phyloP scores from a whole-genome alignment of 2,329 filamentous ascomycete genomes.

The Chaetomium sp. region DNA sequence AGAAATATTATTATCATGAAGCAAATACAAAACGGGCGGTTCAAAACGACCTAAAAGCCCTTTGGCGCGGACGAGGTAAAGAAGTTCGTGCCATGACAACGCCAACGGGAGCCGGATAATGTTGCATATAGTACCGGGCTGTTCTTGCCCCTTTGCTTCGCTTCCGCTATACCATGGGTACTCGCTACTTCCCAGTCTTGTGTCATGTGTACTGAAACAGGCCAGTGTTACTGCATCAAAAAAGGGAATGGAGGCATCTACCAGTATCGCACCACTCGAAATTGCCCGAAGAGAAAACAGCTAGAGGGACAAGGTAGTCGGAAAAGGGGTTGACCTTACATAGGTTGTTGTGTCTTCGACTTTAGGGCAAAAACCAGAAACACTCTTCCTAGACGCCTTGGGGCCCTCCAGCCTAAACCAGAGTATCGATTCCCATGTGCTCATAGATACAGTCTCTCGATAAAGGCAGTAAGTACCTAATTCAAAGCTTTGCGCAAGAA shows the following conservation, averaged over 20 bases:
- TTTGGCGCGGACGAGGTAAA: not conserved
- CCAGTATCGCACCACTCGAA: not conserved
- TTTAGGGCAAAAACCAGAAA: not conserved
- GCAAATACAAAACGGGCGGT: not conserved
- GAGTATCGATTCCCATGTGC: constrained; percentile 10
- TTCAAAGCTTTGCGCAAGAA: constrained; percentile 3
- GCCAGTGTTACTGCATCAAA: not conserved
- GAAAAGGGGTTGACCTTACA: not conserved
- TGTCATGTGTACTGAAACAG: not conserved
- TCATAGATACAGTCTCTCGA: constrained; percentile 24
- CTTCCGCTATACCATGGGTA: not conserved
- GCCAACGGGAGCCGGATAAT: not conserved
- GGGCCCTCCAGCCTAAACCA: not conserved
- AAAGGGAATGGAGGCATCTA: not conserved
- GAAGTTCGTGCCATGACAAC: too few relatives aligned
- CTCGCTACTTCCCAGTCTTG: not conserved
- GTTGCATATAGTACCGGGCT: not conserved
- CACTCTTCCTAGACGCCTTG: too few relatives aligned
- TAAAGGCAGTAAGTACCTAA: not conserved
- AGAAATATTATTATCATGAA: not conserved
- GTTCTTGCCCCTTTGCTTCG: not conserved
- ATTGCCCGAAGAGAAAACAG: not conserved
- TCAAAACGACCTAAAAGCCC: not conserved
- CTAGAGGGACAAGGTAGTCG: not conserved
- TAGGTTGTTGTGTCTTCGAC: not conserved